Percentiles rank a stretch among this genome's conserved stretches.
Evolutionary conservation across 441 rosid species (phyloP).

Genomic region (Erodium trifolium): DNA sequence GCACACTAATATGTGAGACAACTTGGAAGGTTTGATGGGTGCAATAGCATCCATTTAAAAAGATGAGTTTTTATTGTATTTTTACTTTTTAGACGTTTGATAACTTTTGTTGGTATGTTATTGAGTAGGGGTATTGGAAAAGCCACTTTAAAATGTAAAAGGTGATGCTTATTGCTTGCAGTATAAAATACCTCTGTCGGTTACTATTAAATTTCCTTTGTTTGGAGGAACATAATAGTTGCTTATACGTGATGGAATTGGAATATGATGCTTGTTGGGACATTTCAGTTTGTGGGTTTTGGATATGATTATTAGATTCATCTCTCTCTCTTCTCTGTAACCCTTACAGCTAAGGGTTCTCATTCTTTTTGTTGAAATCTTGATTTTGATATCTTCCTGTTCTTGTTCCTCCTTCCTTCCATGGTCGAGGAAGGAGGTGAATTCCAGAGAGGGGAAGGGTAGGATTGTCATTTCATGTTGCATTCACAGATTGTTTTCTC

Average conservation of each 20-base stretch:
- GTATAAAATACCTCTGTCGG: not conserved
- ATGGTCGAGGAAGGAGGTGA: too few species aligned
- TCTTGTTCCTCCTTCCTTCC: not conserved
- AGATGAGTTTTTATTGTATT: too few species aligned
- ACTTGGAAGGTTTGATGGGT: too few species aligned
- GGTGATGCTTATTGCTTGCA: not conserved
- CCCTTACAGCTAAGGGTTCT: not conserved
- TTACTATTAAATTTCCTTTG: not conserved
- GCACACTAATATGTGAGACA: too few species aligned
- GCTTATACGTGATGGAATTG: too few species aligned
- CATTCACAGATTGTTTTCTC: not conserved
- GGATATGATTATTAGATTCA: not conserved
- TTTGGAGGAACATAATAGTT: too few species aligned
- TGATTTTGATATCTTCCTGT: not conserved
- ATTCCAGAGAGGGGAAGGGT: not conserved
- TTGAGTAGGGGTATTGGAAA: not conserved
- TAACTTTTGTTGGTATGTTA: not conserved
- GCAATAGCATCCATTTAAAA: too few species aligned
- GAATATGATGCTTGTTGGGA: not conserved
- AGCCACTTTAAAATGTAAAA: constrained; percentile 4
- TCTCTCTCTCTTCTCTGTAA: not conserved
- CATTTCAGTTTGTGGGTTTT: constrained; percentile 1
- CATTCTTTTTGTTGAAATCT: constrained; percentile 4
- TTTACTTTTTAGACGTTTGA: not conserved
- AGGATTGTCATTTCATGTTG: not conserved